Conservation (phyloP, 2,329 filamentous ascomycete species). For the Colletotrichum gigasporum region DNA sequence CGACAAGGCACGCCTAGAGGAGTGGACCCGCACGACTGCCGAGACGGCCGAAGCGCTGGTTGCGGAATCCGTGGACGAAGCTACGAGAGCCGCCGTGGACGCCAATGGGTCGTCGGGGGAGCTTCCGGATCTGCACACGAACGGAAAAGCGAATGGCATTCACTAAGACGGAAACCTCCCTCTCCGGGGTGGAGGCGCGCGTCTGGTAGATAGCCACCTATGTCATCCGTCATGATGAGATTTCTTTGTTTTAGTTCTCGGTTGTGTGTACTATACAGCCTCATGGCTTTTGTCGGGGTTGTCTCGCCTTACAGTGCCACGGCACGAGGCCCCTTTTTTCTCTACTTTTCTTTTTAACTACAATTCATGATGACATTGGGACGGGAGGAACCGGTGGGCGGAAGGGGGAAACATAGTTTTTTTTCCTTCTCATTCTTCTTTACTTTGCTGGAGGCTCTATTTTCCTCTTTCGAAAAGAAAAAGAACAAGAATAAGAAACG, state of each 20-base stretch:
- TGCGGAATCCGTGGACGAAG: constrained; percentile 42
- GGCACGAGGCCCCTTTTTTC: background rate
- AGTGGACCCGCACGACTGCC: constrained; percentile 65
- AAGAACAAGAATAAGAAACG: constrained; percentile 2
- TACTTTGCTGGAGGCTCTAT: no score
- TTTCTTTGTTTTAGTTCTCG: background rate
- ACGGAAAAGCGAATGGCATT: constrained; percentile 30
- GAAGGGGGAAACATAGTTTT: background rate
- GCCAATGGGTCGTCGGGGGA: constrained; percentile 1
- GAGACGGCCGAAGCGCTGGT: constrained; percentile 48
- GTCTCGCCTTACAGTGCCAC: background rate
- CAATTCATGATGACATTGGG: constrained; percentile 15
- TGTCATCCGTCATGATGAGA: background rate
- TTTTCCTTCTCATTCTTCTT: no score
- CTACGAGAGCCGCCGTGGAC: constrained; percentile 24
- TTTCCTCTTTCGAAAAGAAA: background rate
- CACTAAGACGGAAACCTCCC: background rate
- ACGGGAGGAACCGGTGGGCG: constrained; percentile 2
- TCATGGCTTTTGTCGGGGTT: background rate
- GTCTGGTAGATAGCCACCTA: background rate
- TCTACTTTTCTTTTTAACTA: background rate
- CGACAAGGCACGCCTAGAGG: constrained; percentile 72
- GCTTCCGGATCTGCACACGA: constrained; percentile 15
- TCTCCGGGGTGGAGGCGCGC: background rate
- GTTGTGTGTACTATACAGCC: constrained; percentile 2